Percentiles rank a stretch among this genome's conserved stretches.
Conservation (phyloP, 2,329 filamentous ascomycete genomes). For the Penicillium sp. region DNA sequence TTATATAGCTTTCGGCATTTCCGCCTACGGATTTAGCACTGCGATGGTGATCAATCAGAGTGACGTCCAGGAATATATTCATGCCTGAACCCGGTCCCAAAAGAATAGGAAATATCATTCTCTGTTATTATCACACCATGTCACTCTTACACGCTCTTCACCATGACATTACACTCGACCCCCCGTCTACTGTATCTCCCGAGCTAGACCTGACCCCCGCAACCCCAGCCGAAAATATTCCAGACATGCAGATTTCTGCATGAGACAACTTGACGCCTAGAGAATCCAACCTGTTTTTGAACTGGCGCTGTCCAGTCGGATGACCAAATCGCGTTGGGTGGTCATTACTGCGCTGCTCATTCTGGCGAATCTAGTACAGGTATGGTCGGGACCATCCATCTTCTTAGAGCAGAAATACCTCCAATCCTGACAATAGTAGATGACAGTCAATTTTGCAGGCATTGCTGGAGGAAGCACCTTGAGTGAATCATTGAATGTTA, state of each 20-base stretch:
- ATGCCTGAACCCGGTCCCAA: too few relatives aligned
- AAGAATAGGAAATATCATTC: background rate
- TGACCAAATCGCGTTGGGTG: constrained; percentile 16
- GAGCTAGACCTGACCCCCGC: background rate
- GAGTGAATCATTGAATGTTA: constrained; percentile 17
- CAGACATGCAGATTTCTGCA: background rate
- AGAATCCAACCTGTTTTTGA: constrained; percentile 21
- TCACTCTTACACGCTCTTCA: background rate
- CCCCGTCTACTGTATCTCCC: background rate
- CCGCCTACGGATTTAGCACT: background rate
- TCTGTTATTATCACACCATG: background rate
- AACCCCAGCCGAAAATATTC: background rate
- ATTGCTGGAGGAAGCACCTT: constrained; percentile 25
- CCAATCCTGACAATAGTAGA: constrained; percentile 11
- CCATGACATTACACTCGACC: background rate
- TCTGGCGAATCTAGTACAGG: constrained; percentile 28
- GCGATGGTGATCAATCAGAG: background rate
- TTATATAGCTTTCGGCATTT: background rate
- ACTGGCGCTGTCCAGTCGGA: constrained; percentile 11
- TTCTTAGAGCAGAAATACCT: background rate
- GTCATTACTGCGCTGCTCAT: constrained; percentile 22
- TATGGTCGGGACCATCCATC: background rate
- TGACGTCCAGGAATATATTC: background rate
- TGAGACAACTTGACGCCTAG: background rate
- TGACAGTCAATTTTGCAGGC: constrained; percentile 29